Conservation (phyloP, 768 basidiomycete genomes). For the Suillus variegatus region DNA sequence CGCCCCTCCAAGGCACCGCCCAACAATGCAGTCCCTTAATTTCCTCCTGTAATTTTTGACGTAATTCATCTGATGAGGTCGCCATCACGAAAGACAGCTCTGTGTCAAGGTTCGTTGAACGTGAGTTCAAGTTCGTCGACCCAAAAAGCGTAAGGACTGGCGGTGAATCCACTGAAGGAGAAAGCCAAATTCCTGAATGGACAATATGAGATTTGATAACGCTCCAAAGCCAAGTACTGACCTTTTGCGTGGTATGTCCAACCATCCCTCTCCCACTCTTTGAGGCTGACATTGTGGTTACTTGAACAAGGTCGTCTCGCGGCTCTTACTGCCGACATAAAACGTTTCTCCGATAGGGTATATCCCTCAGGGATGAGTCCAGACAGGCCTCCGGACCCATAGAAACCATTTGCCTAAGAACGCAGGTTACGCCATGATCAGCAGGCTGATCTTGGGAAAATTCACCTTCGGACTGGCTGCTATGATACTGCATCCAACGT, state of each 20-base stretch:
- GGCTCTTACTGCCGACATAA: conserved; percentile 64
- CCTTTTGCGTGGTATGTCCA: conserved; percentile 99
- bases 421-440: neutral
- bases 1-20: conserved; percentile 61
- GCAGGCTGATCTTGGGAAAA: neutral
- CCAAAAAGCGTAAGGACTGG: conserved; percentile 86
- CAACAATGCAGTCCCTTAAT: conserved; percentile 50
- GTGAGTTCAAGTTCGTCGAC: conserved; percentile 92
- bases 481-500: conserved; percentile 68
- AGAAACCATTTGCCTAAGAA: conserved; percentile 92
- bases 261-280: conserved; percentile 83
- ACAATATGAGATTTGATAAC: neutral
- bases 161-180: conserved; percentile 47
- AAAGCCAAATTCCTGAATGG: conserved; percentile 81
- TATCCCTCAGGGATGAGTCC: conserved; percentile 96
- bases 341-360: conserved; percentile 81
- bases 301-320: conserved; percentile 39
- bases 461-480: conserved; percentile 85
- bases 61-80: conserved; percentile 57
- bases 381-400: conserved; percentile 84
- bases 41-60: conserved; percentile 53
- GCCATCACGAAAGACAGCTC: conserved; percentile 88
- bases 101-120: conserved; percentile 88
- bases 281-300: conserved; percentile 61
- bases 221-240: conserved; percentile 30